Evolutionary conservation across 192 early-diverging fungal genomes (phyloP), one percentile per base, ranked within the genome.

Genomic region (Coemansia sp.): DNA sequence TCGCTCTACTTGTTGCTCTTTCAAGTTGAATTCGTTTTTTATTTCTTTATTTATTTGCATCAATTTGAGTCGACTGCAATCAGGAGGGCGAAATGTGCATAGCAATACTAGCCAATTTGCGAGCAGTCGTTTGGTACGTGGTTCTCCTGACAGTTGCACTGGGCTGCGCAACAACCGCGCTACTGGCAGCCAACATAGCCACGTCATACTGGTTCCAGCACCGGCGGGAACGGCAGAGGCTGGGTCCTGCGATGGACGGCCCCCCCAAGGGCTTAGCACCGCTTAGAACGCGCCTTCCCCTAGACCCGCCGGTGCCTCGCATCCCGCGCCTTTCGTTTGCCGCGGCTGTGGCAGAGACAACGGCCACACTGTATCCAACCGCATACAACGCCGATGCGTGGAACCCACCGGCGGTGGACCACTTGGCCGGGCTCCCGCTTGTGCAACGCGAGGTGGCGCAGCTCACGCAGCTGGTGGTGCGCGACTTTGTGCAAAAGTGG

Each of bases 401-500:
- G 14, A 60, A 38, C 38, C 35, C 62, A 35, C 48, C 62, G 35
- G 35, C 6, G 0, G 18, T 68, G 30, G 23, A 26, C 1, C 51
- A 62, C 20, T 51, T 81, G 16, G 26, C 4, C 57, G 58, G 41
- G 20, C 51, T 36, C 41, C 63, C 35, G 20, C 26, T 49, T 58
- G 21, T 69, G 48, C 64, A 58, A 38, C 0, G 12, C 2, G 71
- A 62, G 24, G 9, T 77, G 39, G 33, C 10, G 5, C 6, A 6
- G 18, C n/a, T 83, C 2, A 18, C 77, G 35, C 55, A 46, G 18
- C 58, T 80, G 58, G 81, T 77, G 23, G 67, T 80, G 1, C 71
- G 84, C 41, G 84, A 85, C 48, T 85, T 85, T 70, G 72, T 85
- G 26, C 63, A 74, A n/a, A 46, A 60, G 14, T 85, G 84, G 84